Conservation (phyloP, 192 early-diverging fungal genomes). For the Coemansia umbellata region DNA sequence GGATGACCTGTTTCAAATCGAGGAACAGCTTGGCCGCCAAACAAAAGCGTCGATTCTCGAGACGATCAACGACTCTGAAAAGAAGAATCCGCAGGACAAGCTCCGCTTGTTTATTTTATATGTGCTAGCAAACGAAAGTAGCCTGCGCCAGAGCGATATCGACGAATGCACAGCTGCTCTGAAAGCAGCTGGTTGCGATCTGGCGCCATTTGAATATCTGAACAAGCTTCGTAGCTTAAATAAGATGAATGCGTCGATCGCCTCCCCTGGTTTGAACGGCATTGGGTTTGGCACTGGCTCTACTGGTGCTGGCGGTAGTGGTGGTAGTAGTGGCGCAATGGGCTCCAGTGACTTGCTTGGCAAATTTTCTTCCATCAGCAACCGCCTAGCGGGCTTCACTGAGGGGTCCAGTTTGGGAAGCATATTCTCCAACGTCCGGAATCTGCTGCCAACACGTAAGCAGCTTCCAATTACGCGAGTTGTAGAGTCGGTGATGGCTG, state of each 20-base stretch:
- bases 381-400: conserved; percentile 65
- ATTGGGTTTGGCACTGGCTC: neutral
- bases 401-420: conserved; percentile 69
- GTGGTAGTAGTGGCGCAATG: conserved; percentile 1
- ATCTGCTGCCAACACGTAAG: conserved; percentile 86
- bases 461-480: conserved; percentile 84
- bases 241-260: conserved; percentile 31
- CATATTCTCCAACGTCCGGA: conserved; percentile 86
- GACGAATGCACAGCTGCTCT: conserved; percentile 80
- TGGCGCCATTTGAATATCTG: conserved; percentile 76
- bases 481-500: conserved; percentile 81
- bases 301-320: neutral
- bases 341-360: conserved; percentile 43
- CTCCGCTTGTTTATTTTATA: conserved; percentile 86
- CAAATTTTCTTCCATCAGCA: conserved; percentile 71
- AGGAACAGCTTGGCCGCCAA: conserved; percentile 81
- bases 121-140: conserved; percentile 69
- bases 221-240: conserved; percentile 58
- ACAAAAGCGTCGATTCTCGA: conserved; percentile 78
- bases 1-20: conserved; percentile 91
- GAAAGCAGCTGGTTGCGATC: conserved; percentile 64
- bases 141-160: conserved; percentile 78
- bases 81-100: conserved; percentile 83
- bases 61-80: conserved; percentile 74
- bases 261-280: conserved; percentile 21